phyloP scores from a whole-genome alignment of 169 alveolate genomes.

The Plasmodium vivax region DNA sequence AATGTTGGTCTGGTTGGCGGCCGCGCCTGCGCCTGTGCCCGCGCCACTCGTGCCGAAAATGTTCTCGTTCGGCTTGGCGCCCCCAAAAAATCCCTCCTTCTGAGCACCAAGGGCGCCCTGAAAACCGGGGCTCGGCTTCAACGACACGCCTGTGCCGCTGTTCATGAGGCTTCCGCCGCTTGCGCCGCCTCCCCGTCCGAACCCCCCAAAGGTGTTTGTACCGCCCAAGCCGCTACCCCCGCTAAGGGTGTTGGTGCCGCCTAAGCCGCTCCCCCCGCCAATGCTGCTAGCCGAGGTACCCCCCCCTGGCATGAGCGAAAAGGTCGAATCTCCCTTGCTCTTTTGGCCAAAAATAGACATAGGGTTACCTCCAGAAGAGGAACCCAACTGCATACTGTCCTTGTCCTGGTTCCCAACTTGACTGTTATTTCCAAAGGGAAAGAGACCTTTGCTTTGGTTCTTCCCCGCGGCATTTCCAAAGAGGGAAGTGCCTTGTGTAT shows the following conservation, averaged over 20 bases:
- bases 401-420: neutral
- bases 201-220: neutral
- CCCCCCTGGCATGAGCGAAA: conserved; percentile 1
- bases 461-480: conserved; percentile 6
- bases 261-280: neutral
- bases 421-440: neutral
- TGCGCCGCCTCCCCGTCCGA: neutral
- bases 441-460: neutral
- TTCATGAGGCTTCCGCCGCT: neutral
- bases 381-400: neutral
- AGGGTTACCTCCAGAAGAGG: neutral
- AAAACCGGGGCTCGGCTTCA: conserved; percentile 17
- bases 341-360: conserved; percentile 3
- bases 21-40: neutral
- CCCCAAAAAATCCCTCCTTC: conserved; percentile 37
- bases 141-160: neutral
- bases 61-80: conserved; percentile 6
- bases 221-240: neutral
- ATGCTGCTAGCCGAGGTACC: neutral
- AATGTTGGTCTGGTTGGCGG: conserved; percentile 1
- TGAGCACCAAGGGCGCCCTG: neutral
- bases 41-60: neutral
- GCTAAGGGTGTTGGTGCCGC: neutral
- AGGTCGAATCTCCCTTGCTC: neutral
- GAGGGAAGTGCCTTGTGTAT: neutral